Evolutionary conservation across 805 yeast species (phyloP).

Genomic region (Saccharomycopsis sp.): DNA sequence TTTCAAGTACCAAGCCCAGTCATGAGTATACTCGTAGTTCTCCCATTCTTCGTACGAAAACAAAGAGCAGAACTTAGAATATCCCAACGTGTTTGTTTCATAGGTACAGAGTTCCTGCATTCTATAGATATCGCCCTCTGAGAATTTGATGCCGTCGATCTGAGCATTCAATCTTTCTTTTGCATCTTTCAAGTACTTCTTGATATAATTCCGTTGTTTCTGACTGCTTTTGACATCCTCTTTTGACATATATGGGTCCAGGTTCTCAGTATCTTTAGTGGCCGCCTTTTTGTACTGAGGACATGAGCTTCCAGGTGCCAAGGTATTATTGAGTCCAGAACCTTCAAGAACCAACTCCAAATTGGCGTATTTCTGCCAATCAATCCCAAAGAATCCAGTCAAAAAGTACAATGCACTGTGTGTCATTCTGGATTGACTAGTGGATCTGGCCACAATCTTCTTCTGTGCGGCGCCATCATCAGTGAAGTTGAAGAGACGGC

Average conservation of each 20-base stretch:
- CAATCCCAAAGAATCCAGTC: conserved; percentile 41
- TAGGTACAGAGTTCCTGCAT: conserved; percentile 67
- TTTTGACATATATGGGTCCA: not conserved
- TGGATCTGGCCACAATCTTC: conserved; percentile 26
- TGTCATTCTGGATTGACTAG: conserved; percentile 42
- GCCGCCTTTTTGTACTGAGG: conserved; percentile 1
- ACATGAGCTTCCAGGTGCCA: conserved; percentile 20
- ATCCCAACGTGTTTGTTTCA: conserved; percentile 65
- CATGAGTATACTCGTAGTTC: conserved; percentile 52
- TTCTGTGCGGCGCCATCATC: not conserved
- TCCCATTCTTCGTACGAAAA: conserved; percentile 65
- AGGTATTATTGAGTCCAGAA: conserved; percentile 22
- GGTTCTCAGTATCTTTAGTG: not conserved
- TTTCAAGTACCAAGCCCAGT: conserved; percentile 52
- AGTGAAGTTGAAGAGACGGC: conserved; percentile 19
- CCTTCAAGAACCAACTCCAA: conserved; percentile 22
- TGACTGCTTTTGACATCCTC: not conserved
- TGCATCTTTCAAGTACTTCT: conserved; percentile 44
- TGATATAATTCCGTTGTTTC: not conserved
- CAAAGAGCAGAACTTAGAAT: conserved; percentile 60
- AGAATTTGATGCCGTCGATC: conserved; percentile 49
- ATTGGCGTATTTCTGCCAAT: conserved; percentile 22
- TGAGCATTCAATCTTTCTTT: conserved; percentile 46
- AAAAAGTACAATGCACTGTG: conserved; percentile 42
- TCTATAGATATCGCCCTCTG: conserved; percentile 43